A percentile compares a stretch with the other conserved stretches of the same genome.
Conservation (phyloP, 2,329 filamentous ascomycete genomes). For the Teratosphaeria viscida region DNA sequence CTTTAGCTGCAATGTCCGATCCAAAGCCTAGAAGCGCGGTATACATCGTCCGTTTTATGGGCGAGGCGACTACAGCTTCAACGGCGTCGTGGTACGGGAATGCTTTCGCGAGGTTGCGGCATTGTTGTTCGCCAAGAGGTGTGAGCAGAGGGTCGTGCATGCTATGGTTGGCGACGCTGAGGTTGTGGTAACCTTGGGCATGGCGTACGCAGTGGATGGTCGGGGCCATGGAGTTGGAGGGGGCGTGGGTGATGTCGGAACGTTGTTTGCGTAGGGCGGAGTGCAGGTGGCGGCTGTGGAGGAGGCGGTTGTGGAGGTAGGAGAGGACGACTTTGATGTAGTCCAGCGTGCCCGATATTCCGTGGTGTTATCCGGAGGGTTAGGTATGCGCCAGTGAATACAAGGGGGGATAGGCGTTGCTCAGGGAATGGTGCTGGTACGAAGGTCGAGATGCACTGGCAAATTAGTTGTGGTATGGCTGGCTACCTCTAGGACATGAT, state of each 20-base stretch:
- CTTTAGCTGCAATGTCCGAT: conserved; percentile 37
- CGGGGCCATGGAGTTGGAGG: conserved; percentile 22
- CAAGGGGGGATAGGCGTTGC: background rate
- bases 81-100: conserved; percentile 59
- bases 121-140: conserved; percentile 64
- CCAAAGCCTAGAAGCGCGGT: conserved; percentile 64
- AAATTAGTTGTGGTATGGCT: background rate
- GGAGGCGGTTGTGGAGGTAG: background rate
- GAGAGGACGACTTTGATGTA: background rate
- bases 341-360: background rate
- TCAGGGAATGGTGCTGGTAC: background rate
- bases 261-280: background rate
- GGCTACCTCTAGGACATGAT: background rate
- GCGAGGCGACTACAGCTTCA: conserved; percentile 65
- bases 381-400: background rate
- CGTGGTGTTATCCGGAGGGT: background rate
- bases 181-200: conserved; percentile 67
- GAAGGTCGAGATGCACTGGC: background rate
- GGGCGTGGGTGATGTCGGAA: background rate
- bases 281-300: background rate
- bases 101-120: conserved; percentile 46
- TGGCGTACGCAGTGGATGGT: conserved; percentile 61
- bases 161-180: conserved; percentile 55
- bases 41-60: conserved; percentile 69
- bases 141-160: conserved; percentile 74